Evolutionary conservation across 176 grass and related monocot genomes (phyloP), one percentile per base, ranked within the genome.

Genomic region (Bromus sterilis): DNA sequence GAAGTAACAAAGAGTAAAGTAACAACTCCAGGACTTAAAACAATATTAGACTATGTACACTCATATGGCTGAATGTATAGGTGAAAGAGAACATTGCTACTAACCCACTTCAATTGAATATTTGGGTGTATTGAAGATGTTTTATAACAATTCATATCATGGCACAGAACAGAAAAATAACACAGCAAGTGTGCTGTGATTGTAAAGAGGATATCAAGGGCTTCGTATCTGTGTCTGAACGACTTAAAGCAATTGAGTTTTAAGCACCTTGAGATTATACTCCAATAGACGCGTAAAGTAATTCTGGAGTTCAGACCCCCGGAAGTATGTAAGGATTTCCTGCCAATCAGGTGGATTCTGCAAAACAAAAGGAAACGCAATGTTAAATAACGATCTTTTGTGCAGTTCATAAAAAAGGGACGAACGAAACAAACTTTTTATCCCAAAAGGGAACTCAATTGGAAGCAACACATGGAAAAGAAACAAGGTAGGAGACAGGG

Each of bases 281-380:
- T 98, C 86, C 66, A 89, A 66, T 67, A 98, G 87, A 63, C 90
- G 90, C 12, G 87, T 94, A 76, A 91, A 91, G 35, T 98, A 98
- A 75, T 94, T 94, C 66, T 93, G 92, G 68, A 94, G 87, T 69
- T 98, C 88, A 48, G 86, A 93, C 31, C 90, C 95, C 35, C 83
- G 86, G 36, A 98, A 94, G 70, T 98, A 92, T 81, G 92, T 85
- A 70, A 98, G 70, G 75, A 94, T 94, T 87, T 98, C 92, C 66
- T 91, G 88, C 95, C 95, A 98, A 75, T 94, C 90, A 14, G 95
- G 95, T 21, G 89, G 87, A 77, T 98, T 88, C 89, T 94, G 85
- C 61, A 77, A 62, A 66, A 37, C 37, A 24, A 57, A 67, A 67
- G 34, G 24, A 42, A 15, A 74, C 20, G 49, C 36, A 65, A 35